These are phyloP conservation scores for Leucocoprinus leucothites DNA, from an alignment of 768 basidiomycete species.

Conservation along the genomic window DNA sequence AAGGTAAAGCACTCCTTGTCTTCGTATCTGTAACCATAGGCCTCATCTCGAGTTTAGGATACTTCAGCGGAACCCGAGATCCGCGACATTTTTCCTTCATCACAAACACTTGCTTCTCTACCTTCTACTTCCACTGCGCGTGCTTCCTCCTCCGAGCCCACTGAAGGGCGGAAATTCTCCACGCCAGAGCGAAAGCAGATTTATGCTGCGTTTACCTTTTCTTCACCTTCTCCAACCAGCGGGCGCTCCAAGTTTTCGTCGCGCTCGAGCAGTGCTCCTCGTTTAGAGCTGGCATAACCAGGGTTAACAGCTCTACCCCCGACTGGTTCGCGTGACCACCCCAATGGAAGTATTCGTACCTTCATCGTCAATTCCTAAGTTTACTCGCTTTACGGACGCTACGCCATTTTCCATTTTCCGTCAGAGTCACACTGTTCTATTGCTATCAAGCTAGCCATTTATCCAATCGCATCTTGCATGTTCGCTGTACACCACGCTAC, in stretches of 20 bases:
- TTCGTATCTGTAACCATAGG: constrained; percentile 8
- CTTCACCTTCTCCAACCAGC: constrained; percentile 64
- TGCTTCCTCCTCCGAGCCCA: constrained; percentile 22
- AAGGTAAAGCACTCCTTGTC: constrained; percentile 20
- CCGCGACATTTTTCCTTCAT: constrained; percentile 49
- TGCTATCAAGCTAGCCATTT: constrained; percentile 1
- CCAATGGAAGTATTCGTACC: neutral
- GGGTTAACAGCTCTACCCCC: too few relatives aligned
- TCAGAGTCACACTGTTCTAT: neutral
- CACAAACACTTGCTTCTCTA: constrained; percentile 27
- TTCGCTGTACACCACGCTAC: constrained; percentile 4
- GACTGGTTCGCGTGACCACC: too few relatives aligned
- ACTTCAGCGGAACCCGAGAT: constrained; percentile 54
- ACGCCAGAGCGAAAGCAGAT: constrained; percentile 74
- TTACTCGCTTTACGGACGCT: neutral
- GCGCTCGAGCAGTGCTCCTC: constrained; percentile 29
- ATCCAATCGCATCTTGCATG: constrained; percentile 1
- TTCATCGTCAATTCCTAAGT: neutral
- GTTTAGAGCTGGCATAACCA: constrained; percentile 12
- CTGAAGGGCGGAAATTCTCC: constrained; percentile 44
- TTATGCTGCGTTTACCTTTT: constrained; percentile 77
- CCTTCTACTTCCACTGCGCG: constrained; percentile 21
- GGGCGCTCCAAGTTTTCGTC: constrained; percentile 44
- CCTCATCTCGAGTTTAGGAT: constrained; percentile 33
- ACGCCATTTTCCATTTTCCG: neutral